These are phyloP conservation scores for Camellia lanceoleosa DNA, from an alignment of 148 eudicot species.

Conservation along the genomic window DNA sequence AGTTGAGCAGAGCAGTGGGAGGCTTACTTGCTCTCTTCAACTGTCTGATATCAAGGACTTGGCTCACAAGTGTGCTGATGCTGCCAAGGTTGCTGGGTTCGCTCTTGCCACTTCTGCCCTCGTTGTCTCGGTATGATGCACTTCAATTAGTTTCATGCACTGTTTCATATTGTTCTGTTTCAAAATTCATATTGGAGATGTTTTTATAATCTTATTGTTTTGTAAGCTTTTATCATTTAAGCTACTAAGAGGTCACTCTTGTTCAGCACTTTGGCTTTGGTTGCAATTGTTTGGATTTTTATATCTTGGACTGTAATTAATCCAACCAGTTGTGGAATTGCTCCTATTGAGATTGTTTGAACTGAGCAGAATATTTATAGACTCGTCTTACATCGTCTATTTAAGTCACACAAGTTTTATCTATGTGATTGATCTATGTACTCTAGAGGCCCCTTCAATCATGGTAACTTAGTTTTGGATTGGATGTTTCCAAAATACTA, in stretches of 20 bases:
- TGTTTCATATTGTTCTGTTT: background rate
- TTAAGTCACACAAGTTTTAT: too few species aligned
- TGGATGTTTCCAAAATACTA: too few species aligned
- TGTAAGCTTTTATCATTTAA: background rate
- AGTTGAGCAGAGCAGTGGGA: conserved; percentile 40
- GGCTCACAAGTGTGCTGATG: conserved; percentile 77
- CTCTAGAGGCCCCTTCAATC: too few species aligned
- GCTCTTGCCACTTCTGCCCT: conserved; percentile 98
- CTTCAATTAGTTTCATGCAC: background rate
- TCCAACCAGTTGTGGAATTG: too few species aligned
- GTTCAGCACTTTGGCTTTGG: too few species aligned
- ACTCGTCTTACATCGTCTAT: too few species aligned
- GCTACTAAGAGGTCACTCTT: background rate
- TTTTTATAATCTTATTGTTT: background rate
- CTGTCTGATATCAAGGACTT: conserved; percentile 69
- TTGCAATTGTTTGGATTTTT: too few species aligned
- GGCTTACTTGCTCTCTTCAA: conserved; percentile 71
- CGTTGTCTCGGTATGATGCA: conserved; percentile 59
- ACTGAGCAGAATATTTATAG: too few species aligned
- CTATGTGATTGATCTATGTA: too few species aligned
- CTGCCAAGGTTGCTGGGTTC: conserved; percentile 87
- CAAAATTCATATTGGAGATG: background rate
- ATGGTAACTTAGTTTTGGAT: too few species aligned
- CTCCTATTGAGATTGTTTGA: too few species aligned
- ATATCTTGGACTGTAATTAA: too few species aligned